A percentile compares a stretch with the other conserved stretches of the same genome.
Conservation (phyloP, 495 filamentous ascomycete genomes). For the Penicillium angulare region DNA sequence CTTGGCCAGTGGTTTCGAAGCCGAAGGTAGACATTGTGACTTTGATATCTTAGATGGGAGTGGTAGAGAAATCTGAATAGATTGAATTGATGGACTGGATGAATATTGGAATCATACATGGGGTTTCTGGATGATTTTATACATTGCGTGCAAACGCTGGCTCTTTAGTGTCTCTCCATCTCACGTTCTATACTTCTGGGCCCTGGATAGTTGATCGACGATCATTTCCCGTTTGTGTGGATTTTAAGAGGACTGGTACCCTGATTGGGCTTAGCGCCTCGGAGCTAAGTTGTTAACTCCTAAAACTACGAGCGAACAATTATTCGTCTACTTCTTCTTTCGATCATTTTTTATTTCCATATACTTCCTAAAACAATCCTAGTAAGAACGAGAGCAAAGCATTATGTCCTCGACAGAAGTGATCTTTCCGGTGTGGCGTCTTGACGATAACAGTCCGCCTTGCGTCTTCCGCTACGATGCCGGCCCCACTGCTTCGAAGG, state of each 20-base stretch:
- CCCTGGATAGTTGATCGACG: background rate
- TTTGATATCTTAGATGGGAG: too few relatives aligned
- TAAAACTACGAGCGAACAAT: too few relatives aligned
- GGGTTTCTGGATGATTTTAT: too few relatives aligned
- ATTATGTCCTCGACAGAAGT: background rate
- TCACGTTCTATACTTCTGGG: too few relatives aligned
- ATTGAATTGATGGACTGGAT: too few relatives aligned
- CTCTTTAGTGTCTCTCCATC: too few relatives aligned
- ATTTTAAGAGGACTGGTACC: background rate
- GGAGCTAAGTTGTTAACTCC: background rate
- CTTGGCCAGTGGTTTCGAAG: constrained; percentile 6
- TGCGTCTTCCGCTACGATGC: background rate
- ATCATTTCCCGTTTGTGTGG: constrained; percentile 2
- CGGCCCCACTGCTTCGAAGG: background rate
- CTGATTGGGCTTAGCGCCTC: constrained; percentile 1
- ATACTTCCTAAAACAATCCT: background rate
- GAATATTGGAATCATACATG: too few relatives aligned
- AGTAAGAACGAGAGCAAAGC: background rate
- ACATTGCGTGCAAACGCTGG: too few relatives aligned
- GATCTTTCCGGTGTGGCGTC: background rate
- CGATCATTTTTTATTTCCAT: background rate
- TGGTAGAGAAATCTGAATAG: too few relatives aligned
- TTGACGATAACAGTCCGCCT: background rate
- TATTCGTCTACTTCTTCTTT: background rate
- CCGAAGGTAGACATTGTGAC: constrained; percentile 3